Base-by-base conservation (phyloP, 192 early-diverging fungal species). In the Linnemannia elongata region DNA sequence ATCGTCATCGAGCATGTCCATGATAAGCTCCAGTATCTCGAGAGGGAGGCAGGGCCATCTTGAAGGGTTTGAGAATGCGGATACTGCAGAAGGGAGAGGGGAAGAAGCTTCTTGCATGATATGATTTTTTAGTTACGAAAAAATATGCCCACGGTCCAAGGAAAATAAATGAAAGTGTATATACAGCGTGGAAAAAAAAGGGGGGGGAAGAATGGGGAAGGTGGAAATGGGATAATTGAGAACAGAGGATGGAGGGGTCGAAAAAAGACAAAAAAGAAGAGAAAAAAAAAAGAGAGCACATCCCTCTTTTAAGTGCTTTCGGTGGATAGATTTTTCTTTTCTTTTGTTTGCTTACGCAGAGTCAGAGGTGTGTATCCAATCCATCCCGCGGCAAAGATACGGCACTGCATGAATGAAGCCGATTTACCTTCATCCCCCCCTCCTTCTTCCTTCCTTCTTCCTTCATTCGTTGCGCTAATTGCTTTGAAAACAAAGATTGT, bases 11-110 rank as follows among this genome's bases (percentile, higher is more conserved):
- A 82, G 57, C 42, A 49, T n/a, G 22, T 66, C 52, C n/a, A 77
- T 74, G 36, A 82, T 82, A 33, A 45, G 4, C 12, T 73, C 45
- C 6, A 82, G 75, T 49, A 75, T 77, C 60, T 82, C 81, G 3
- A 30, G 41, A 0, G 81, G 81, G 8, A 82, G 27, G 15, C n/a
- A 54, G 44, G 68, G 69, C 81, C 81, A 82, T 55, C 70, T 71
- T 57, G 68, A 24, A 33, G 10, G 30, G 13, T 13, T 66, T 33
- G 60, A 8, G 24, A 8, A 33, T 13, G 30, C 27, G 27, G 10
- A 66, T 10, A 0, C 6, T 66, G 30, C 1, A 15, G 60, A 66
- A 10, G 27, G 1, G 13, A 4, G 10, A 27, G 10, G 60, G 17
- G 49, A 52, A 52, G 18, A 52, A 52, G 20, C 49, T 6, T 52